Evolutionary conservation across 2,329 filamentous ascomycete species (phyloP), one percentile per base, ranked within the genome.

Genomic region (Ustilaginoidea virens): DNA sequence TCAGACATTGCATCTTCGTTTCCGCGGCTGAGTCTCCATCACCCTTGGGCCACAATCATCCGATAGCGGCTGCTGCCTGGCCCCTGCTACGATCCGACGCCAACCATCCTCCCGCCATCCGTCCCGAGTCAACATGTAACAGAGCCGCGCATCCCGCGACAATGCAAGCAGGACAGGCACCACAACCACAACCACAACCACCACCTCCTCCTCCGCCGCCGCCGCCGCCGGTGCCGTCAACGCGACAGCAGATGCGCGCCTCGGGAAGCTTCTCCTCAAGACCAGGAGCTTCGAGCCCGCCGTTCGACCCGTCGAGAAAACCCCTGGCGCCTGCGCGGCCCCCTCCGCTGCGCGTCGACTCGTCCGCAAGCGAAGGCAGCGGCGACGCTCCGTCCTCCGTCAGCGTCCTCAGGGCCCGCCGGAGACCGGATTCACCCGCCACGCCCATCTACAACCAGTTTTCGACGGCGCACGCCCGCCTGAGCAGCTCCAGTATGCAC

Each of bases 251-350:
- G 29, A 53, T 57, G 25, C 56, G 62, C 36, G 61, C 58, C 34
- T 63, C 64, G 17, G 65, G 66, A 36, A 67, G 63, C 56, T 71
- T 72, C 53, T 63, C 65, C 34, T 61, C 67, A 35, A 49, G 69
- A 36, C 54, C 62, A 24, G 44, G 41, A 28, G 40, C 45, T 25
- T 41, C 46, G 26, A 45, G 40, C 8, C 43, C 48, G 18, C 38
- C 42, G 3, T 38, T 48, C 33, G 39, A 47, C 27, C 33, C 50
- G 23, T 28, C 42, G 38, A 39, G 34, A 31, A 46, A 35, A 29
- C 38, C 31, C 12, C 31, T 37, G n/a, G 39, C 38, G 5, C 41
- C 47, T 4, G 32, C 39, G 13, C 45, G 49, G 19, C 51, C 50
- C 12, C 55, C 49, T 35, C 54, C 48, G 28, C 45, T 48, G 32